Evolutionary conservation across 495 filamentous ascomycete species (phyloP).

Genomic region (Penicillium subrubescens): DNA sequence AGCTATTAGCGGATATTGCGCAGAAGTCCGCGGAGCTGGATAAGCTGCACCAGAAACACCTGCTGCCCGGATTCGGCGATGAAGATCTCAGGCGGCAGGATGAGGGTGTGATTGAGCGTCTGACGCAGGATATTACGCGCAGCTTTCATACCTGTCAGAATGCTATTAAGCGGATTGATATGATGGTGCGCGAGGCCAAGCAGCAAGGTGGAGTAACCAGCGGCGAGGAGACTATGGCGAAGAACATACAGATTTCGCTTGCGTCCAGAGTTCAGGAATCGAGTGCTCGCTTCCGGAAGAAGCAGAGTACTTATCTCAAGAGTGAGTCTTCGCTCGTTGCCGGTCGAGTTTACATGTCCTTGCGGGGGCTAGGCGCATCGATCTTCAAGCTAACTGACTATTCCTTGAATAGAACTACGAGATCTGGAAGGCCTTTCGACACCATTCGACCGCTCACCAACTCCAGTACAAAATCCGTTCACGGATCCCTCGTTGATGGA

Average conservation of each 20-base stretch:
- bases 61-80: constrained; percentile 95
- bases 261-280: constrained; percentile 87
- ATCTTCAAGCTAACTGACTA: constrained; percentile 12
- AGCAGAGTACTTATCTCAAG: constrained; percentile 93
- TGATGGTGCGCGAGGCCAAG: constrained; percentile 76
- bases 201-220: constrained; percentile 66
- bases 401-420: constrained; percentile 67
- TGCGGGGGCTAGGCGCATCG: not conserved
- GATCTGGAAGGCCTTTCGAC: constrained; percentile 68
- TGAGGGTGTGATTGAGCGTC: constrained; percentile 83
- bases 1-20: constrained; percentile 77
- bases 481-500: constrained; percentile 83
- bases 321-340: constrained; percentile 54
- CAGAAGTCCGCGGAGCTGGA: constrained; percentile 82
- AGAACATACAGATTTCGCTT: constrained; percentile 90
- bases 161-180: constrained; percentile 81
- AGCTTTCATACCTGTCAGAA: constrained; percentile 88
- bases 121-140: constrained; percentile 87
- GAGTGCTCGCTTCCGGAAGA: constrained; percentile 92
- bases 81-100: constrained; percentile 82
- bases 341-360: not conserved
- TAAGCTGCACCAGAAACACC: constrained; percentile 93
- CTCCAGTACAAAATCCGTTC: constrained; percentile 67
- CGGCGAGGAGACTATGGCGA: constrained; percentile 92
- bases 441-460: constrained; percentile 64